Base-by-base conservation (phyloP, 225 moss, liverwort and hornwort genomes). In the Neckera pumila region DNA sequence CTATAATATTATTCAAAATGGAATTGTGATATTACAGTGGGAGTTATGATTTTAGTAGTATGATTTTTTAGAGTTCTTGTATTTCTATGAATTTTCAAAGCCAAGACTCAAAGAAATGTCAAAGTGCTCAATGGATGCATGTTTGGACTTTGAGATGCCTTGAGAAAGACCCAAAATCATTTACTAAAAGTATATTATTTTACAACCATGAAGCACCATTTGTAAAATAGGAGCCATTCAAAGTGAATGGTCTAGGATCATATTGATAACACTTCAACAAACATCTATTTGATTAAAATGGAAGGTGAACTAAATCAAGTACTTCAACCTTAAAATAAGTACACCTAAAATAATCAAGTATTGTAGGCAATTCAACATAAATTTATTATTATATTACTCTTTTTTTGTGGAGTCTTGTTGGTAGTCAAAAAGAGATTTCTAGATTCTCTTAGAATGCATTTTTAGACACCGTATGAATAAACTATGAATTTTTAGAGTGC, bases 401-500 rank as follows among this genome's bases (percentile, higher is more conserved):
- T 0, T 11, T 30, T 45, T 14, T 18, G 2, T 47, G 4, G 11
- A 0, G 1, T 30, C 2, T 47, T 73, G 2, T 17, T 17, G 30
- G 11, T 47, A 47, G 74, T 47, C 31, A 30, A 73, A 30, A 45
- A 3, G 11, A 0, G 0, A 11, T 30, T 45, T 45, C 0, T 30
- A 45, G 1, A 30, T 45, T 73, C 2, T 45, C 0, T 28, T 30
- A 17, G 2, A 45, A 17, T 28, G 0, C 4, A 17, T 3, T 45
- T 73, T 30, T 17, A 3, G 0, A 10, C 1, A 10, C 10, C 0
- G 0, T 2, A 4, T 73, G 10, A 45, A 17, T 17, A 18, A 73
- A 7, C 6, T 28, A 17, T 11, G 4, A 45, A 30, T 47, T 45
- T 17, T 74, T 1, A 30, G 31, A 74, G 18, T 30, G 1, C 4